Conservation (phyloP, 2,329 filamentous ascomycete species). For the Thelonectria olida region DNA sequence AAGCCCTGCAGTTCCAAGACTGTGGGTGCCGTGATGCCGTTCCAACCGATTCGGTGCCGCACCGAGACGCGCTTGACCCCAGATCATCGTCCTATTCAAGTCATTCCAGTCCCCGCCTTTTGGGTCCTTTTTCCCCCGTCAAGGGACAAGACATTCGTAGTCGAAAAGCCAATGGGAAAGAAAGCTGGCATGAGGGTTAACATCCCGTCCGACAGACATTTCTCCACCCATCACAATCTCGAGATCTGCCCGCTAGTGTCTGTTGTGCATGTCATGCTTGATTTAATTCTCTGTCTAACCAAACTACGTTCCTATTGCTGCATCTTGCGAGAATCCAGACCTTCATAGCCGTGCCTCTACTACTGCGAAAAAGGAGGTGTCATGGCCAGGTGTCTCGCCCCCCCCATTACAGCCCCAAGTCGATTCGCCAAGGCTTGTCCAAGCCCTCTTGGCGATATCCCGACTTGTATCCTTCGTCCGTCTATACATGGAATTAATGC, state of each 20-base stretch:
- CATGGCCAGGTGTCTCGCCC: neutral
- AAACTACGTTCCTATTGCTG: neutral
- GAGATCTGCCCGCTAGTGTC: constrained; percentile 7
- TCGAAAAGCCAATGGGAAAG: neutral
- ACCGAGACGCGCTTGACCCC: constrained; percentile 1
- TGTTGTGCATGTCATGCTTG: neutral
- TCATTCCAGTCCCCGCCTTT: neutral
- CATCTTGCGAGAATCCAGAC: neutral
- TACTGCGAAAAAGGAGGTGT: neutral
- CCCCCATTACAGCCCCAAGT: neutral
- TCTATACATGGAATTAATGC: neutral
- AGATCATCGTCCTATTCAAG: constrained; percentile 2
- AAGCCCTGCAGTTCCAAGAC: neutral
- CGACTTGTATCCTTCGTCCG: neutral
- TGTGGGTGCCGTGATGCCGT: neutral
- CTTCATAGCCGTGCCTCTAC: neutral
- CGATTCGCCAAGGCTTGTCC: neutral
- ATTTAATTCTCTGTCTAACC: neutral
- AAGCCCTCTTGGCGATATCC: neutral
- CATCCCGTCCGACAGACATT: constrained; percentile 9
- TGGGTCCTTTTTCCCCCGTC: neutral
- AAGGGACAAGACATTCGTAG: neutral
- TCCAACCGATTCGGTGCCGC: constrained; percentile 2
- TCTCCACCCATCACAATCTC: constrained; percentile 24
- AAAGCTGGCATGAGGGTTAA: neutral